Conservation (phyloP, 1,139 yeast genomes). For the Zhuliangozyma parablackwelliae region DNA sequence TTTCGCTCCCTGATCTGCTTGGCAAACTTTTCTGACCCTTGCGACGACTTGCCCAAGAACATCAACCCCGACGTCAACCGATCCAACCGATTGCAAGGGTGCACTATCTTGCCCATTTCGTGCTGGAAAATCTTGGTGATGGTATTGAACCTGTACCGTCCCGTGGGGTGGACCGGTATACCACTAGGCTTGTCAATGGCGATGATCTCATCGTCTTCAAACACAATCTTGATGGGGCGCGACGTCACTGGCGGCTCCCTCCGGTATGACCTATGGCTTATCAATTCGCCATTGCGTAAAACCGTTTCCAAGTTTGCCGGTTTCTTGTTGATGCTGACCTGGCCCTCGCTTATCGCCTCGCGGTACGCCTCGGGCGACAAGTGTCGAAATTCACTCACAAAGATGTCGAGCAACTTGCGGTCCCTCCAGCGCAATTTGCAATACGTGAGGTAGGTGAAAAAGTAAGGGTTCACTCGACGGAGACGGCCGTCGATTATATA, state of each 20-base stretch:
- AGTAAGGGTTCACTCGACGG: conserved; percentile 79
- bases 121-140: conserved; percentile 77
- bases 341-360: conserved; percentile 65
- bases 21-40: conserved; percentile 75
- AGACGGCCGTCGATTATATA: conserved; percentile 55
- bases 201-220: conserved; percentile 72
- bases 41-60: conserved; percentile 83
- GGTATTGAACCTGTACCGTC: conserved; percentile 82
- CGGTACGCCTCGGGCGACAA: conserved; percentile 65
- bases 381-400: conserved; percentile 80
- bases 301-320: conserved; percentile 63
- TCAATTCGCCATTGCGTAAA: conserved; percentile 79
- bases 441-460: conserved; percentile 82
- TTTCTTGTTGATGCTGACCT: conserved; percentile 65
- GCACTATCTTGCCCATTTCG: conserved; percentile 60
- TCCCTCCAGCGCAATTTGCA: conserved; percentile 93
- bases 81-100: conserved; percentile 90
- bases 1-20: conserved; percentile 70
- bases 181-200: conserved; percentile 95
- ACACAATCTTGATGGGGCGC: conserved; percentile 64
- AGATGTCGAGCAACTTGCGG: conserved; percentile 70
- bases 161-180: conserved; percentile 95
- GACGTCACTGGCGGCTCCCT: conserved; percentile 91
- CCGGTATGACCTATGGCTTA: conserved; percentile 77
- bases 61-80: conserved; percentile 90